phyloP scores from a whole-genome alignment of 495 filamentous ascomycete genomes.

The Neurospora discreta region DNA sequence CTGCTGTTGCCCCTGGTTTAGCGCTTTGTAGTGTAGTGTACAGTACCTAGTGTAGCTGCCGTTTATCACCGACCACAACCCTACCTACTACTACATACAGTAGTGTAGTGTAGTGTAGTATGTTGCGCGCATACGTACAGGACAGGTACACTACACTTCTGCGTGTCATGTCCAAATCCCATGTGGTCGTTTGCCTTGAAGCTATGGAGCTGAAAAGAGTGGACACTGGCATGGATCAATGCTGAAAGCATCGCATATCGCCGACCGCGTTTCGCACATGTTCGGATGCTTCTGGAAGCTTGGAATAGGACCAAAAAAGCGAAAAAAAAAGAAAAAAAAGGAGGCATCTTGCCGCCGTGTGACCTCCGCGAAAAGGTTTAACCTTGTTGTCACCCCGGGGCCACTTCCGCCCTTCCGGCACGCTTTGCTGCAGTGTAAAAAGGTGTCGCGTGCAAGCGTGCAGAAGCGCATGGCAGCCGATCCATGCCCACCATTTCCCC shows the following conservation, averaged over 20 bases:
- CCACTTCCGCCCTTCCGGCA: slow-evolving; percentile 12
- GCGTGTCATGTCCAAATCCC: background rate
- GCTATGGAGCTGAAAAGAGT: slow-evolving; percentile 5
- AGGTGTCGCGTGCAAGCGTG: slow-evolving; percentile 4
- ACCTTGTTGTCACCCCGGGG: background rate
- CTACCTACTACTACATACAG: too few relatives aligned
- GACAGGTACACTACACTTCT: background rate
- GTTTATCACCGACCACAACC: background rate
- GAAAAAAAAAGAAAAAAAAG: too few relatives aligned
- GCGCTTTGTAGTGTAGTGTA: background rate
- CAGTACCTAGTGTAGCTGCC: background rate
- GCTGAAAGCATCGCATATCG: background rate
- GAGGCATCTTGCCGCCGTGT: slow-evolving; percentile 16
- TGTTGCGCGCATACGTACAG: background rate
- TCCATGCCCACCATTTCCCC: background rate
- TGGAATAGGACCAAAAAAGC: background rate
- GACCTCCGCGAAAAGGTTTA: slow-evolving; percentile 5
- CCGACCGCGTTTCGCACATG: background rate
- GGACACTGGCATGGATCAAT: background rate
- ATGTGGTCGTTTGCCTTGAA: background rate
- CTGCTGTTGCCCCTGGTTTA: background rate
- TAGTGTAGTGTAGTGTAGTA: background rate
- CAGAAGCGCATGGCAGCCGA: slow-evolving; percentile 2
- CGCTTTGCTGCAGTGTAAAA: slow-evolving; percentile 7
- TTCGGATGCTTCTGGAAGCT: background rate